phyloP scores from a whole-genome alignment of 108 stramenopile species.

The Fistulifera solaris region DNA sequence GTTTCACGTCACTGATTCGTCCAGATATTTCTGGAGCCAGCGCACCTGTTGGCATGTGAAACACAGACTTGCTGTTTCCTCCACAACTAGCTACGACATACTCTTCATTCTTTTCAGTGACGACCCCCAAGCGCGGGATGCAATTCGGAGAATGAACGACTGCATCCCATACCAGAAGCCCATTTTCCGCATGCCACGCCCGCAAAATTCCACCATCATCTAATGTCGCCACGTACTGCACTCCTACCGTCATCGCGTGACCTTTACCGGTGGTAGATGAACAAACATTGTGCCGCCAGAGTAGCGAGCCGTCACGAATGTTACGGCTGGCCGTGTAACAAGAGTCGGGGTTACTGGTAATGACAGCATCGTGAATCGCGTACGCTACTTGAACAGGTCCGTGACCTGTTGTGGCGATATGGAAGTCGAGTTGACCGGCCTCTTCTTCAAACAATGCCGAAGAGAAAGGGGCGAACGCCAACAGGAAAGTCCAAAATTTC shows the following conservation, averaged over 20 bases:
- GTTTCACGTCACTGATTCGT: conserved; percentile 1
- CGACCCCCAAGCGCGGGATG: not conserved
- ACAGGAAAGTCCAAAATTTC: no score
- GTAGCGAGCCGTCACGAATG: conserved; percentile 28
- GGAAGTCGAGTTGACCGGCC: conserved; percentile 64
- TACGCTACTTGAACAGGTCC: conserved; percentile 22
- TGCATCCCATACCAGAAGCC: conserved; percentile 40
- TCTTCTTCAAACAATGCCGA: conserved; percentile 46
- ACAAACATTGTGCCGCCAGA: conserved; percentile 71
- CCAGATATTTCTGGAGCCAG: not conserved
- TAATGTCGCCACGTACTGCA: conserved; percentile 13
- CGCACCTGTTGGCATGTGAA: not conserved
- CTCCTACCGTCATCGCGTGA: conserved; percentile 11
- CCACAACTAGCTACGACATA: not conserved
- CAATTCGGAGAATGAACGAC: conserved; percentile 10
- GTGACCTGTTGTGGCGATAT: conserved; percentile 69
- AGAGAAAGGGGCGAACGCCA: no score
- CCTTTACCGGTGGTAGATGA: conserved; percentile 4
- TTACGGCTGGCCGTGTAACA: conserved; percentile 50
- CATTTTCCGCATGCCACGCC: conserved; percentile 33
- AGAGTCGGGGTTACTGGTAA: conserved; percentile 26
- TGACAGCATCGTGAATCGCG: not conserved
- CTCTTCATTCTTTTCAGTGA: not conserved
- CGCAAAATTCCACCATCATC: conserved; percentile 39
- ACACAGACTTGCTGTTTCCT: not conserved